phyloP scores from a whole-genome alignment of 768 basidiomycete species.

The Hygrocybe coccinea region DNA sequence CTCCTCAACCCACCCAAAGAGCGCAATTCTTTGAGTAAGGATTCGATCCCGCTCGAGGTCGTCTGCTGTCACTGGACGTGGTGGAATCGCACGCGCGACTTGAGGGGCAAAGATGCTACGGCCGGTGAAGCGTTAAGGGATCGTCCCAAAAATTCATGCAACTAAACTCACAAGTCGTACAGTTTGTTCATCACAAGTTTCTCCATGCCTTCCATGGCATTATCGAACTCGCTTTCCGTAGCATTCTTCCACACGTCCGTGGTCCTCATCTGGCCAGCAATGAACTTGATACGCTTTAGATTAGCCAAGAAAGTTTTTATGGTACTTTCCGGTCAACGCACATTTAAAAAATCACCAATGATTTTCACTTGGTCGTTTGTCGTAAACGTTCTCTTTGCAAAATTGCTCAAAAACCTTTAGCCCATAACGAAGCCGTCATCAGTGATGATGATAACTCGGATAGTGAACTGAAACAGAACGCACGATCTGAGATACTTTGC shows the following conservation, averaged over 20 bases:
- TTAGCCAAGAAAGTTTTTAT: constrained; percentile 12
- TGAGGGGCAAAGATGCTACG: constrained; percentile 89
- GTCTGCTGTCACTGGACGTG: constrained; percentile 80
- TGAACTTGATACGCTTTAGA: constrained; percentile 61
- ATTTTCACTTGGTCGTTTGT: constrained; percentile 92
- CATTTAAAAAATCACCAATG: constrained; percentile 88
- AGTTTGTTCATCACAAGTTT: constrained; percentile 98
- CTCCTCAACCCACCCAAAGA: constrained; percentile 89
- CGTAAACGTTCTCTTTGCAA: constrained; percentile 85
- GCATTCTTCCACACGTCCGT: constrained; percentile 78
- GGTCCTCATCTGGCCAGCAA: constrained; percentile 79
- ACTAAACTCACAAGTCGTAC: constrained; percentile 78
- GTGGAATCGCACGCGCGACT: constrained; percentile 58
- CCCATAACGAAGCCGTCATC: neutral
- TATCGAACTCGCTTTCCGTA: constrained; percentile 84
- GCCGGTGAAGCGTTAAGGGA: constrained; percentile 4
- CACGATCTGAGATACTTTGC: constrained; percentile 95
- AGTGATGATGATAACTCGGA: neutral
- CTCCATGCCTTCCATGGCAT: constrained; percentile 98
- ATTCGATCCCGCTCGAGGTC: constrained; percentile 96
- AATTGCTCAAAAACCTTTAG: constrained; percentile 84
- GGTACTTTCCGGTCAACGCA: constrained; percentile 32
- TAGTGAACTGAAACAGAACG: constrained; percentile 27
- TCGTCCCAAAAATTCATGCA: neutral
- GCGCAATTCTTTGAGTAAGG: constrained; percentile 78